These are phyloP conservation scores for Rhodotorula sp. DNA, from an alignment of 1,284 basidiomycete genomes.

Conservation along the genomic window DNA sequence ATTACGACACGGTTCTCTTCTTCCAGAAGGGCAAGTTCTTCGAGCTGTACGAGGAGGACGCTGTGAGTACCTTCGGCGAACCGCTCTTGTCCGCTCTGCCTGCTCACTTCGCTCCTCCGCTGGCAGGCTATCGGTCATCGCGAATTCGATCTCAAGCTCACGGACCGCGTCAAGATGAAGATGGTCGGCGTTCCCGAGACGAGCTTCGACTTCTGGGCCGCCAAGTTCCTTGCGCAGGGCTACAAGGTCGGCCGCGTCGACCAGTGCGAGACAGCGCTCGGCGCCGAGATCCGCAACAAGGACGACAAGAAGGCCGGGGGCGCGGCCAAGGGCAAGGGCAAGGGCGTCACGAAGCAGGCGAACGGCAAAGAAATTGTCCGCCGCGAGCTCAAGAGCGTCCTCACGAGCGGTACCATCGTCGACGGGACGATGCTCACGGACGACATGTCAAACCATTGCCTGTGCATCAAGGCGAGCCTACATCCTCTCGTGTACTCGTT, in stretches of 20 bases:
- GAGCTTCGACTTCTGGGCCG: constrained; percentile 89
- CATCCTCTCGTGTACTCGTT: rapidly evolving
- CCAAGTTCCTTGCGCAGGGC: constrained; percentile 55
- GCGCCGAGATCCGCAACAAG: constrained; percentile 58
- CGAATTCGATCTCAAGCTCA: constrained; percentile 89
- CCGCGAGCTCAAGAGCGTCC: constrained; percentile 88
- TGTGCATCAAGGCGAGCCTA: constrained; percentile 71
- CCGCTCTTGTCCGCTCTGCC: no score
- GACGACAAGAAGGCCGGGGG: constrained; percentile 39
- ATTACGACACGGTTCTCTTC: constrained; percentile 71
- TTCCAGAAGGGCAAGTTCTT: constrained; percentile 84
- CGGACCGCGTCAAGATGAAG: constrained; percentile 93
- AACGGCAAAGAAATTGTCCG: constrained; percentile 49
- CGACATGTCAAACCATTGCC: constrained; percentile 93
- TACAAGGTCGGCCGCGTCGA: constrained; percentile 80
- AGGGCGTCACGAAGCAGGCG: constrained; percentile 33
- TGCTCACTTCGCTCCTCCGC: background rate
- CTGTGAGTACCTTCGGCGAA: constrained; percentile 50
- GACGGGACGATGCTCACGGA: constrained; percentile 85
- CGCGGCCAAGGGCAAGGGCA: constrained; percentile 18
- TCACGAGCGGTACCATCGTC: constrained; percentile 94
- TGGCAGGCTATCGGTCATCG: constrained; percentile 70
- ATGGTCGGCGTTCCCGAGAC: constrained; percentile 95
- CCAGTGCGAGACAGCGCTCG: constrained; percentile 87
- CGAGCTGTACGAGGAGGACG: constrained; percentile 83